Evolutionary conservation across 208 protist genomes (phyloP).

Genomic region (Trypanosoma mega): DNA sequence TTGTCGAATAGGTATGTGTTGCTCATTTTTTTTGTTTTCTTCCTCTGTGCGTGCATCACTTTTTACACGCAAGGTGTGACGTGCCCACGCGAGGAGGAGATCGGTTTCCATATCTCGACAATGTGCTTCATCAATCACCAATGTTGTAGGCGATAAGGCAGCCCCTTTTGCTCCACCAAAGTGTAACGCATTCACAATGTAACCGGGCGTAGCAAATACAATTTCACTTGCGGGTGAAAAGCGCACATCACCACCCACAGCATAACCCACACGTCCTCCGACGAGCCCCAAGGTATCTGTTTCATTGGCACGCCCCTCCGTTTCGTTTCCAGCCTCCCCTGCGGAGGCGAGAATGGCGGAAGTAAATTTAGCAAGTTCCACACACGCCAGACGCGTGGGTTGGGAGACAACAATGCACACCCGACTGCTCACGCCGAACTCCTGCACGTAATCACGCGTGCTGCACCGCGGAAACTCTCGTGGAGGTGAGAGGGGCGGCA

Average conservation of each 20-base stretch:
- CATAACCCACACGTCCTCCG: slow-evolving; percentile 71
- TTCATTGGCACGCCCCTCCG: background rate
- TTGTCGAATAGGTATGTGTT: slow-evolving; percentile 31
- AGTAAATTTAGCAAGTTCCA: slow-evolving; percentile 55
- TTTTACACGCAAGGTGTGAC: slow-evolving; percentile 6
- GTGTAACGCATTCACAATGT: slow-evolving; percentile 56
- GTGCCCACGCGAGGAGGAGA: slow-evolving; percentile 53
- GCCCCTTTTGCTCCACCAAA: background rate
- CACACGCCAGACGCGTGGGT: slow-evolving; percentile 75
- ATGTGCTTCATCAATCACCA: slow-evolving; percentile 83
- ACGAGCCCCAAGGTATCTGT: slow-evolving; percentile 11
- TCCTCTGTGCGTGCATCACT: background rate
- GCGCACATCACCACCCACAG: slow-evolving; percentile 51
- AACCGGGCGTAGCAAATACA: slow-evolving; percentile 74
- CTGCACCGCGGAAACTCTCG: slow-evolving; percentile 1
- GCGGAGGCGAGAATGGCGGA: slow-evolving; percentile 25
- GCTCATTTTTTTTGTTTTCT: background rate
- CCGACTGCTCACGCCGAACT: slow-evolving; percentile 44
- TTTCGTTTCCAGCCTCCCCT: background rate
- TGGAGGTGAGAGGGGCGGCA: no score
- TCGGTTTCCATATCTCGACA: slow-evolving; percentile 72
- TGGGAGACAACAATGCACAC: slow-evolving; percentile 81
- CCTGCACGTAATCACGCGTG: slow-evolving; percentile 33
- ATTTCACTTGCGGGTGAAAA: slow-evolving; percentile 64
- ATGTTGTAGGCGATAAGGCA: slow-evolving; percentile 48